These are phyloP conservation scores for Akanthomyces muscarius DNA, from an alignment of 2,329 filamentous ascomycete genomes.

Conservation along the genomic window DNA sequence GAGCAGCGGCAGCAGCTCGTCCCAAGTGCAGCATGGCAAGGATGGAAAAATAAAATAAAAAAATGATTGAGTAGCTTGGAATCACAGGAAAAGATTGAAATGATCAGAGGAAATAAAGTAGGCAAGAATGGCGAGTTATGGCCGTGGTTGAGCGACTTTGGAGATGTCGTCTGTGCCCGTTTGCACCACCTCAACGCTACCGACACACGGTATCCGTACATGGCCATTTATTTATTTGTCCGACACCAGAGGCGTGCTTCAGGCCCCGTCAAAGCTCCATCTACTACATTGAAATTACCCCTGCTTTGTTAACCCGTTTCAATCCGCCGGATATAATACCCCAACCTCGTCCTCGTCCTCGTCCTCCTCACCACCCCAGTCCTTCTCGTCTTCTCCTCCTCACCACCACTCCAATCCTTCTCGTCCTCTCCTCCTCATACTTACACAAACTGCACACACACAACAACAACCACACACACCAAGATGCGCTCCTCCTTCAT, in stretches of 20 bases:
- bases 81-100: background rate
- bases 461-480: background rate
- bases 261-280: background rate
- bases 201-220: background rate
- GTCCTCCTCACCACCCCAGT: background rate
- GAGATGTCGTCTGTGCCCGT: background rate
- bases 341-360: background rate
- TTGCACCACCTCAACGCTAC: background rate
- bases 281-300: too few relatives aligned
- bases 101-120: too few relatives aligned
- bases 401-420: background rate
- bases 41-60: background rate
- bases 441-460: background rate
- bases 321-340: background rate
- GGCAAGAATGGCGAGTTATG: background rate
- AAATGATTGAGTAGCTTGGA: background rate
- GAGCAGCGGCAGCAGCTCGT: background rate
- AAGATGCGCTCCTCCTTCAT: constrained; percentile 38
- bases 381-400: background rate
- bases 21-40: background rate
- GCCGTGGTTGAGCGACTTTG: too few relatives aligned
- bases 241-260: background rate
- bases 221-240: background rate
- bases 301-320: too few relatives aligned
- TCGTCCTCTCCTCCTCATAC: background rate